Evolutionary conservation across 2,329 filamentous ascomycete species (phyloP), one percentile per base, ranked within the genome.

Genomic region (Beauveria varroae): DNA sequence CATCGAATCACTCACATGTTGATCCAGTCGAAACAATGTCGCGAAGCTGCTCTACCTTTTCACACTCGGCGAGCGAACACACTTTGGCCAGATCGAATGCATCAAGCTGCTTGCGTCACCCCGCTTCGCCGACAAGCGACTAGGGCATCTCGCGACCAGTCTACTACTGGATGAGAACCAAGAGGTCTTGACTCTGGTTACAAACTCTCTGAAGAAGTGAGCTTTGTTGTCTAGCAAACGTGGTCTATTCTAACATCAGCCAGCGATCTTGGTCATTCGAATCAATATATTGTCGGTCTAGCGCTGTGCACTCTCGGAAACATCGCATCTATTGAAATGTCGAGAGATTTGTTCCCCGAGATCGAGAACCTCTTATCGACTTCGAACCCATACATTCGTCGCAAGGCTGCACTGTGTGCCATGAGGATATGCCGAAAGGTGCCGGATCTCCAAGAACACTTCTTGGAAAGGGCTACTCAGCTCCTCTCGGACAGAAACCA

Each of bases 341-440:
- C 95, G 20, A 85, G 95, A 80, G 95, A 99, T 76, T 80, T 99
- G 22, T 99, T 99, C 74, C 86, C 92, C 67, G 93, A 99, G 81
- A 90, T 99, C 73, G 96, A 99, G 75, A 90, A 84, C 64, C 86
- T 98, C 54, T 80, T 99, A 65, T 89, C 92, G 47, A 97, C 93
- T 54, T 88, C 92, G 58, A 99, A 99, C 74, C 95, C 95, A n/a
- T 99, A 99, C 73, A 97, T 99, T 72, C 86, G 95, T 68, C 86
- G 95, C 68, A 99, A 99, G 79, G 95, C 95, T 20, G 95, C 95
- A 4, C 83, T 99, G n/a, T 99, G 95, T 76, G 95, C 95, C 56
- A 99, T 99, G 95, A 86, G 93, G 67, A 97, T 99, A 81, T 97
- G 93, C 78, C 89, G 92, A 69, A 99, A 99, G 76, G 95, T 99